Evolutionary conservation across 2,329 filamentous ascomycete species (phyloP), one percentile per base, ranked within the genome.

Genomic region (Colletotrichum plurivorum): DNA sequence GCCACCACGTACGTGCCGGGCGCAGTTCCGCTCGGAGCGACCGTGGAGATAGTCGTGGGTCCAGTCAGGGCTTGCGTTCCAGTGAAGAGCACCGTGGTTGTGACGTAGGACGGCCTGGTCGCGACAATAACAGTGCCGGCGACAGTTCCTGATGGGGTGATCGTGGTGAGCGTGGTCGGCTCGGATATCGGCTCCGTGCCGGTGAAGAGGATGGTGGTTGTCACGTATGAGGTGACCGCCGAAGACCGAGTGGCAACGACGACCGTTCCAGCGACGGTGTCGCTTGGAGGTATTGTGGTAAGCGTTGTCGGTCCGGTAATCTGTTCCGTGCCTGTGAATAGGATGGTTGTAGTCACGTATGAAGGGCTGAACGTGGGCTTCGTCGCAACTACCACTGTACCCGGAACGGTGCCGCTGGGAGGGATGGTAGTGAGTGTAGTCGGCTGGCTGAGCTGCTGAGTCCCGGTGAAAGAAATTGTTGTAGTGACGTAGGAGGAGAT

Each of bases 1-100:
- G 41, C 52, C 9, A 70, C 45, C 16, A 71, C 36, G 4, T 69
- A 45, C 2, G 71, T 72, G 3, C 69, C 68, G 13, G 63, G 55
- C 3, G n/a, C 39, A 8, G 58, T 69, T 5, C 69, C 69, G 12
- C 48, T 53, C 0, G 60, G 58, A 6, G 57, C 43, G 13, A 71
- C 46, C 36, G 52, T 72, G 2, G 36, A 59, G 12, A 67, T 62
- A 3, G 27, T 65, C 3, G 48, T 63, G 4, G 59, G 57, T 2
- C 31, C 25, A 3, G 58, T 65, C 2, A 49, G 22, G 5, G 36
- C 6, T 6, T 20, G 27, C 1, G 36, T 46, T 20, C 58, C 58
- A 3, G 18, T 62, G 16, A 43, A 62, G 2, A 53, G 39, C n/a
- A 62, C 49, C 9, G 48, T 62, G 1, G 58, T 53, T 4, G 58